Evolutionary conservation across 2,329 filamentous ascomycete genomes (phyloP).

Genomic region (Colletotrichum sp.): DNA sequence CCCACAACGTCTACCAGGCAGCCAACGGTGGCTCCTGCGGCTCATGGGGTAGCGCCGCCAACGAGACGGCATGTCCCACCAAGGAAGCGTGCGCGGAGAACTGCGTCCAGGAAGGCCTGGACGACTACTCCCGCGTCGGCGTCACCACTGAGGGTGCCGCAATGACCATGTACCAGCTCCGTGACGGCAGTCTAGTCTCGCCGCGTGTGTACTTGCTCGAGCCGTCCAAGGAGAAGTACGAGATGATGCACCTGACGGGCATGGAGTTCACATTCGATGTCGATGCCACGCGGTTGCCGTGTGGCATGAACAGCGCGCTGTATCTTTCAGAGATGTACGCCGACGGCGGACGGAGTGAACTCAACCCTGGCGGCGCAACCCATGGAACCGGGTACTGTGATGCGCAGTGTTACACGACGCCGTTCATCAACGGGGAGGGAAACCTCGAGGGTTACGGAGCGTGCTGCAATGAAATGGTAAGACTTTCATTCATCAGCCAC

Average conservation of each 20-base stretch:
- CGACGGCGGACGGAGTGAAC: conserved; percentile 62
- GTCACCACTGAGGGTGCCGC: conserved; percentile 34
- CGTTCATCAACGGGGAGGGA: conserved; percentile 53
- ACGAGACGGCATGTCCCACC: conserved; percentile 53
- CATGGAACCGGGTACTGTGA: conserved; percentile 71
- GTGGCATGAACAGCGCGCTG: conserved; percentile 71
- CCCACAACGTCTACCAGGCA: conserved; percentile 50
- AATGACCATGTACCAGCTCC: conserved; percentile 34
- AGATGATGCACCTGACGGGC: conserved; percentile 64
- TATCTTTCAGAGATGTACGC: conserved; percentile 63
- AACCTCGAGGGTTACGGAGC: conserved; percentile 48
- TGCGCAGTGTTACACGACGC: conserved; percentile 58
- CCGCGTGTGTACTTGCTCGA: conserved; percentile 66
- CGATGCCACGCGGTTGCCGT: conserved; percentile 67
- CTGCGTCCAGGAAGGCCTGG: conserved; percentile 58
- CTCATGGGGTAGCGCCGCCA: conserved; percentile 36
- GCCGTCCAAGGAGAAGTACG: conserved; percentile 58
- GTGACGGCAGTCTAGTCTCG: conserved; percentile 25
- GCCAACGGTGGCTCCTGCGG: conserved; percentile 36
- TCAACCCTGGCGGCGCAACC: conserved; percentile 62
- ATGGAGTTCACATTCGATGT: conserved; percentile 71
- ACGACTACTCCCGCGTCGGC: conserved; percentile 46
- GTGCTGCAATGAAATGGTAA: conserved; percentile 58
- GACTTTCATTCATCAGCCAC: fast-evolving
- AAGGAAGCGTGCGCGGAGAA: conserved; percentile 56